Conservation (phyloP, 768 basidiomycete species). For the Macrolepiota dolichaula region DNA sequence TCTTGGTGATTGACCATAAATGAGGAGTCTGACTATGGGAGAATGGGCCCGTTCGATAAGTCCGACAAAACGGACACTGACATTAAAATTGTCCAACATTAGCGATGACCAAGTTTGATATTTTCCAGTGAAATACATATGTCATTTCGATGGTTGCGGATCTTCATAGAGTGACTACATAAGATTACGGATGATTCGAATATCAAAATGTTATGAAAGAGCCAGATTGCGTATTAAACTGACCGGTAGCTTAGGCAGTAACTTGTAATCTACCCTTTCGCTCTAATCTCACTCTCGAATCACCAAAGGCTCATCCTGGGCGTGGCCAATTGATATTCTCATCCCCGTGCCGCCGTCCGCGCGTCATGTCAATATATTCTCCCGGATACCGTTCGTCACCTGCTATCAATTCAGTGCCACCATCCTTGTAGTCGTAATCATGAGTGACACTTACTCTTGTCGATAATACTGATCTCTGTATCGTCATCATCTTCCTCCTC, state of each 20-base stretch:
- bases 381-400: conserved; percentile 71
- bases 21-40: too few relatives aligned
- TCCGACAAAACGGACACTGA: too few relatives aligned
- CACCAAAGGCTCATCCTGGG: conserved; percentile 40
- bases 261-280: conserved; percentile 3
- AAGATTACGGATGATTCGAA: too few relatives aligned
- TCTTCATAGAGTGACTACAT: too few relatives aligned
- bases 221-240: conserved; percentile 9
- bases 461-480: conserved; percentile 57
- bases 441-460: conserved; percentile 53
- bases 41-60: too few relatives aligned
- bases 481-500: conserved; percentile 54
- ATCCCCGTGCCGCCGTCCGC: conserved; percentile 48
- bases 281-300: not conserved
- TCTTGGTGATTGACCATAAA: too few relatives aligned
- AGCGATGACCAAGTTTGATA: too few relatives aligned
- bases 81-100: too few relatives aligned
- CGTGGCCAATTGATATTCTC: conserved; percentile 71
- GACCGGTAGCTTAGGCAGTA: not conserved
- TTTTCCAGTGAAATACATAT: too few relatives aligned
- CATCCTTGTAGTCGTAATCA: not conserved
- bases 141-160: too few relatives aligned
- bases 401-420: conserved; percentile 23
- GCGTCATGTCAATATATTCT: conserved; percentile 73
- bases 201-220: not conserved